Evolutionary conservation across 225 moss, liverwort and hornwort genomes (phyloP).

Genomic region (Rhytidiadelphus loreus): DNA sequence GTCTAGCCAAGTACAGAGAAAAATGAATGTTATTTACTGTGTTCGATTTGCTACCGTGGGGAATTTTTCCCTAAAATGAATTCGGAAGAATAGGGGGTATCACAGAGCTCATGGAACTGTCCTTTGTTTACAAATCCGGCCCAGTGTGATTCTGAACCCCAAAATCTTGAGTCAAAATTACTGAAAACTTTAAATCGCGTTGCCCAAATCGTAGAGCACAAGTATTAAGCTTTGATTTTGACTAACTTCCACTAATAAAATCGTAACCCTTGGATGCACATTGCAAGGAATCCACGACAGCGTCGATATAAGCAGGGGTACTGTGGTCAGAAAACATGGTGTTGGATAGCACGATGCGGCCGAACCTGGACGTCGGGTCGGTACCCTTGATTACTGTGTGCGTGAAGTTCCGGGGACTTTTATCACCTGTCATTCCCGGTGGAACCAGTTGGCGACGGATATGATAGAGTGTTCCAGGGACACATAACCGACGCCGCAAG

Average conservation of each 20-base stretch:
- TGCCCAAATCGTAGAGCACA: background rate
- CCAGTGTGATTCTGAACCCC: background rate
- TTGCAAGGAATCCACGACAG: conserved; percentile 23
- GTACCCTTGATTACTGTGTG: conserved; percentile 21
- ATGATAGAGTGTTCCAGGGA: conserved; percentile 69
- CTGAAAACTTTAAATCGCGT: background rate
- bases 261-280: background rate
- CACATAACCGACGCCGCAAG: conserved; percentile 35
- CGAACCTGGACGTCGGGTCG: conserved; percentile 25
- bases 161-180: background rate
- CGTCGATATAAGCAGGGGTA: conserved; percentile 28
- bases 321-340: conserved; percentile 47
- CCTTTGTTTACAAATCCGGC: background rate
- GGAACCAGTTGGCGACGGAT: conserved; percentile 55
- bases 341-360: conserved; percentile 34
- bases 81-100: background rate
- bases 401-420: background rate
- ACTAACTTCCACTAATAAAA: background rate
- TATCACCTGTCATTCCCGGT: conserved; percentile 1
- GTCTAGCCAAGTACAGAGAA: background rate
- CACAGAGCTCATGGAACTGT: background rate
- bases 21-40: background rate
- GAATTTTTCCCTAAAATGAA: conserved; percentile 3
- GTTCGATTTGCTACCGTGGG: background rate
- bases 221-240: background rate